Base-by-base conservation (phyloP, 495 filamentous ascomycete genomes). In the Xylaria intraflava region DNA sequence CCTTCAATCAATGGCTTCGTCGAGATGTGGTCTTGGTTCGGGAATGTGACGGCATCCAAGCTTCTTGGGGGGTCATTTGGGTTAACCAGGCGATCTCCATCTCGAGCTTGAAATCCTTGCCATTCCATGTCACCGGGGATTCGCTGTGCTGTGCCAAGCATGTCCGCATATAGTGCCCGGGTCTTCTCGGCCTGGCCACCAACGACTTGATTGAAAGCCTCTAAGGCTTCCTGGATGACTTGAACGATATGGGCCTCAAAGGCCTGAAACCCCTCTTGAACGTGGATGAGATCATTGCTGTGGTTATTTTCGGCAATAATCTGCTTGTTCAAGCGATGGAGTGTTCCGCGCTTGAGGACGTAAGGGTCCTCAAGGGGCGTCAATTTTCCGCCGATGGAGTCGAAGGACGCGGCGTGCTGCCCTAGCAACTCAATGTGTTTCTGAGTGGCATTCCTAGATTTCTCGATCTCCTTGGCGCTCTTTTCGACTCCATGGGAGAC, bases 401-500 rank as follows among this genome's bases (percentile, higher is more conserved):
- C 86, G 64, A 85, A 88, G 5, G 79, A 65, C 6, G 89, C 88
- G 0, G 88, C 82, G 57, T 90, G 79, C 71, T 92, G 87, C 46
- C 86, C 90, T 0, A 97, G 81, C 24, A 95, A 82, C 69, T 98
- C 92, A 49, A 98, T 95, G 58, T 96, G 88, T 73, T 92, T 95
- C 77, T 97, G 93, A 1, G 92, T 96, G 10, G 72, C 66, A 57
- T 82, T 80, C 47, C 94, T 85, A 19, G 90, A 85, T 72, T 95
- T 97, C 44, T 94, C 88, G 24, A 97, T 90, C 17, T 85, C 83
- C 70, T 96, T 98, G 36, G 87, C 81, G 7, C 81, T 78, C 77
- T 93, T 96, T 50, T 81, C 81, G n/a, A 87, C 88, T n/a, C 90
- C 89, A 40, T 83, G 78, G 38, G 76, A 76, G 6, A 98, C 79